phyloP scores from a whole-genome alignment of 2,329 filamentous ascomycete species.

The Phaeosphaeria sp. region DNA sequence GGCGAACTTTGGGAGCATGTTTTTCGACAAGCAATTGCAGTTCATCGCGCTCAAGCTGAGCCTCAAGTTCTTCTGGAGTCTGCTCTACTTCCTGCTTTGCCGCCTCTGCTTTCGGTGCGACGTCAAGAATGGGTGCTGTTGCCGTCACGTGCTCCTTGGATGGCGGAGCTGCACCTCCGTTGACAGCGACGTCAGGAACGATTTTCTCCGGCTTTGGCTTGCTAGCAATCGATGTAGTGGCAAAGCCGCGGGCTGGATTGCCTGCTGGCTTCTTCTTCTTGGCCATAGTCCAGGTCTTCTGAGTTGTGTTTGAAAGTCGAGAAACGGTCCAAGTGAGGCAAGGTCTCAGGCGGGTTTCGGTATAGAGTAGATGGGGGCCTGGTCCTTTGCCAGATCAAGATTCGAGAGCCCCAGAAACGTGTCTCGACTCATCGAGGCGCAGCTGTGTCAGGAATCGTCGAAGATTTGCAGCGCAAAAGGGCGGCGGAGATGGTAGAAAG shows the following conservation, averaged over 20 bases:
- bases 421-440: constrained; percentile 41
- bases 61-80: constrained; percentile 88
- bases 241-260: constrained; percentile 91
- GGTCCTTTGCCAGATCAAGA: constrained; percentile 45
- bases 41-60: constrained; percentile 87
- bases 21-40: constrained; percentile 88
- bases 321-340: constrained; percentile 15
- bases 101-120: constrained; percentile 18
- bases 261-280: constrained; percentile 92
- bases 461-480: constrained; percentile 6
- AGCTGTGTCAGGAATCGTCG: constrained; percentile 15
- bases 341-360: constrained; percentile 27
- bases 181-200: constrained; percentile 23
- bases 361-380: constrained; percentile 47
- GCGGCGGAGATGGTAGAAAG: constrained; percentile 8
- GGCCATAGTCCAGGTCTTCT: constrained; percentile 63
- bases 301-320: constrained; percentile 6
- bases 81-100: constrained; percentile 53
- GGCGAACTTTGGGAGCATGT: constrained; percentile 76
- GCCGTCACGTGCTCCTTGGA: constrained; percentile 21
- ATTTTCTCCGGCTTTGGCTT: constrained; percentile 66
- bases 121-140: constrained; percentile 10
- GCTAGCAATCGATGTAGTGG: constrained; percentile 89
- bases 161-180: constrained; percentile 10
- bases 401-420: constrained; percentile 31